Conservation (phyloP, 345 rosid species). For the Noccaea caerulescens region DNA sequence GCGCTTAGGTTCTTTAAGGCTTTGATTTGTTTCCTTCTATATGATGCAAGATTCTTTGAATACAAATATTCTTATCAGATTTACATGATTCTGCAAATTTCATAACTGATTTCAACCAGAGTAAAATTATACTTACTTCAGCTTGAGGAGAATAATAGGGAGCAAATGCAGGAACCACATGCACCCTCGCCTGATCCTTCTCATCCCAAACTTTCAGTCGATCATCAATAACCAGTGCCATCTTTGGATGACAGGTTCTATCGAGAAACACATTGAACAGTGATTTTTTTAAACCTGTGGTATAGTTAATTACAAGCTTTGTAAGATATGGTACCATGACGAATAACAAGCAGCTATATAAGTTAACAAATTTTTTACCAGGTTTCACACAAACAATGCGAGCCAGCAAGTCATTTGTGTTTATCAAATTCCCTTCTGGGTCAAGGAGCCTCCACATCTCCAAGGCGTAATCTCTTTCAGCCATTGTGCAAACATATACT, state of each 20-base stretch:
- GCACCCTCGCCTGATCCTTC: conserved; percentile 96
- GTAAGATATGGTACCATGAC: conserved; percentile 24
- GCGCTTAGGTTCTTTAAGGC: conserved; percentile 6
- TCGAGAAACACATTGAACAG: conserved; percentile 86
- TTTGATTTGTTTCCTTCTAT: conserved; percentile 17
- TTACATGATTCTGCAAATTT: conserved; percentile 34
- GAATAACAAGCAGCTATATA: conserved; percentile 14
- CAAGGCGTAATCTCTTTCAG: conserved; percentile 96
- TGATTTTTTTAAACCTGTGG: conserved; percentile 76
- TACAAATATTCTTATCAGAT: conserved; percentile 21
- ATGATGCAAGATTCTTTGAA: neutral
- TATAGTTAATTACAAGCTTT: conserved; percentile 30
- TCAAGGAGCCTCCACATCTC: conserved; percentile 99
- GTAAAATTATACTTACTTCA: conserved; percentile 62
- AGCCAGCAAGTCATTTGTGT: conserved; percentile 67
- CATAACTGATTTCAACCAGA: conserved; percentile 19
- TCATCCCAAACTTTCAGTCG: conserved; percentile 98
- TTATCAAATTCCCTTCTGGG: conserved; percentile 92
- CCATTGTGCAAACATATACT: conserved; percentile 99
- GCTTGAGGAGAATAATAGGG: conserved; percentile 98
- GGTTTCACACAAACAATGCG: conserved; percentile 96
- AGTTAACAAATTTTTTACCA: conserved; percentile 49
- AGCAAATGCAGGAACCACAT: conserved; percentile 98
- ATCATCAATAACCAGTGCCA: conserved; percentile 97
- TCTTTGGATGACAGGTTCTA: conserved; percentile 93